Base-by-base conservation (phyloP, 2,329 filamentous ascomycete genomes). In the Fusarium sp. region DNA sequence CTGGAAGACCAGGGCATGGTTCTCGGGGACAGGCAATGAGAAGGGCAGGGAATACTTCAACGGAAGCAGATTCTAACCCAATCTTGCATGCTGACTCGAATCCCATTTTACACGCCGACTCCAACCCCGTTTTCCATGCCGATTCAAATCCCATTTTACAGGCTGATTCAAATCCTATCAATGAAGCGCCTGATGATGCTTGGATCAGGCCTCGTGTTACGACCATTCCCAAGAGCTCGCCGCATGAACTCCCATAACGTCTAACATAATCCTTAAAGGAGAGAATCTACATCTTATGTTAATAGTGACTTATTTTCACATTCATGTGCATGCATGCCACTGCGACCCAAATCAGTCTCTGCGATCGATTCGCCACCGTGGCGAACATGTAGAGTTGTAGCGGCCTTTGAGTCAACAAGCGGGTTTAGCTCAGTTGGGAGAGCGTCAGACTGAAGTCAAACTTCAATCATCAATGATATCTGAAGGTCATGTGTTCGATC, bases 401-500 rank as follows among this genome's bases (percentile, higher is more conserved):
- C 0, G 6, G 0, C 1, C 0, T 2, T 6, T 1, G 0, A 2
- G 18, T 15, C 0, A 58, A 48, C 45, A 48, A 69, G 67, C 67
- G 67, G 67, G 67, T 70, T 70, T 70, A 70, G 67, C 67, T 70
- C 67, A 77, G 75, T 77, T 77, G 75, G 75, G 75, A 75, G 75
- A 76, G 70, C 74, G 75, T 71, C 57, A 65, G 63, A 64, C 72
- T 73, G 60, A 66, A 73, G 59, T 35, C 38, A 71, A 66, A 75
- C 74, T 75, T 76, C 69, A 66, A 75, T 76, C 60, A 60, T 56
- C 11, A 45, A 24, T 13, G 72, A 76, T 75, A 77, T 77, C 75
- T 77, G 75, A 77, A 77, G 75, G 75, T 77, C 75, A 28, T 77
- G 74, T 77, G 75, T 77, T 77, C 75, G 75, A 77, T 77, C 75